Base-by-base conservation (phyloP, 805 yeast genomes). In the Wickerhamiella alocasiicola region DNA sequence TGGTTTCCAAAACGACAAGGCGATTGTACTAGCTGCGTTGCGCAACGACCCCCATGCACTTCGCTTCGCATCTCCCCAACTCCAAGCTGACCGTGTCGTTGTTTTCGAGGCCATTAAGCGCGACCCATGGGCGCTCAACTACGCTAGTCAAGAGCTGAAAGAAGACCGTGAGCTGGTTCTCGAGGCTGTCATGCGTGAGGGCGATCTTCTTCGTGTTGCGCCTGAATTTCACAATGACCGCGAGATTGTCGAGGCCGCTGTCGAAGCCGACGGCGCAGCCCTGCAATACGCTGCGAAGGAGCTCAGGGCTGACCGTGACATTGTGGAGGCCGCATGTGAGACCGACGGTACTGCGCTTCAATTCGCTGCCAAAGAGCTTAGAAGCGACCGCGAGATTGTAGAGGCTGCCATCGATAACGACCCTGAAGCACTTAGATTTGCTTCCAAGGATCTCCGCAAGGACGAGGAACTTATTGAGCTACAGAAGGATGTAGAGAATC, bases 101-200 rank as follows among this genome's bases (percentile, higher is more conserved):
- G 41, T 37, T 4, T 30, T 37, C 16, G 41, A 37, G 30, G 41
- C 41, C 4, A 35, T 37, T 5, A 37, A 37, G 28, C 32, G 28
- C 5, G 39, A 36, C 24, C 39, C 39, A 9, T 36, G 39, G 39
- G 28, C 39, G 13, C 28, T 36, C 33, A 36, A 36, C 23, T 36
- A 36, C 21, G 39, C 39, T 5, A 19, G 27, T 27, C 27, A 29
- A 3, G 30, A 24, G 24, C 25, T 37, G 30, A 29, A 30, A 24
- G 30, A 37, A 7, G 41, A 37, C 28, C 34, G 35, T 9, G 35
- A 29, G 34, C 35, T 37, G 4, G 41, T 37, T 17, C 20, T 37
- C 9, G 41, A 37, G 30, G 41, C 35, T 3, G 35, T 37, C 6
- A 37, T 30, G 35, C 39, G 39, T 21, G 39, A 36, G 27, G 39